phyloP scores from a whole-genome alignment of 495 filamentous ascomycete species.

The Aspergillus wentii region DNA sequence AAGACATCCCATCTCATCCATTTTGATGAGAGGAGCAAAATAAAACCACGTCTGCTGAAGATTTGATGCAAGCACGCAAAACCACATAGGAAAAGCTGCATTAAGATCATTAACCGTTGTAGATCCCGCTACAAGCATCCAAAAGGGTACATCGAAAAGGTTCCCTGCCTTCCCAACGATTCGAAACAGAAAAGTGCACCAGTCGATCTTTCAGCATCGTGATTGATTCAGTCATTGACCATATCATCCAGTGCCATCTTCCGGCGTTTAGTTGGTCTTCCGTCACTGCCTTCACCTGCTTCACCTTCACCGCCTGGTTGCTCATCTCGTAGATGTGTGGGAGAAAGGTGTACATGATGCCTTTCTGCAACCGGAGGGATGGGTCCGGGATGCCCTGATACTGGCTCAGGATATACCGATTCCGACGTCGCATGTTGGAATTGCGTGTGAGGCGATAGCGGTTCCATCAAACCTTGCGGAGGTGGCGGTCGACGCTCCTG shows the following conservation, averaged over 20 bases:
- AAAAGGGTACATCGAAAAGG: not conserved
- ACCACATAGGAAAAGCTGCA: conserved; percentile 15
- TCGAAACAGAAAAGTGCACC: not conserved
- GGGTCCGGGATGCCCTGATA: conserved; percentile 20
- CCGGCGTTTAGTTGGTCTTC: conserved; percentile 67
- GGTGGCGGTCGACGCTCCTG: conserved; percentile 17
- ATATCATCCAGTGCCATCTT: conserved; percentile 53
- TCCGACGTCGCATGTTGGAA: conserved; percentile 14
- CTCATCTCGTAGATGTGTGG: conserved; percentile 10
- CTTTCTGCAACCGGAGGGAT: conserved; percentile 16
- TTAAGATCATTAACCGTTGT: conserved; percentile 24
- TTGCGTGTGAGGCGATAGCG: conserved; percentile 25
- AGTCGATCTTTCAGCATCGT: not conserved
- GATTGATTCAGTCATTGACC: conserved; percentile 33
- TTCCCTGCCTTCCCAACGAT: not conserved
- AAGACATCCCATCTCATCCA: no score
- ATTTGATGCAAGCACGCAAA: conserved; percentile 3
- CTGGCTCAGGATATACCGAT: conserved; percentile 16
- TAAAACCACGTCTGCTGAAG: conserved; percentile 7
- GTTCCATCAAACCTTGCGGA: conserved; percentile 20
- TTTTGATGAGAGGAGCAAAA: no score
- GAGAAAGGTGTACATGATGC: conserved; percentile 13
- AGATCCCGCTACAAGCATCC: conserved; percentile 32
- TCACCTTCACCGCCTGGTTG: conserved; percentile 18
- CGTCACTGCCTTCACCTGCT: conserved; percentile 16